Evolutionary conservation across 163 green algal genomes (phyloP).

Genomic region (Trebouxia gelatinosa): DNA sequence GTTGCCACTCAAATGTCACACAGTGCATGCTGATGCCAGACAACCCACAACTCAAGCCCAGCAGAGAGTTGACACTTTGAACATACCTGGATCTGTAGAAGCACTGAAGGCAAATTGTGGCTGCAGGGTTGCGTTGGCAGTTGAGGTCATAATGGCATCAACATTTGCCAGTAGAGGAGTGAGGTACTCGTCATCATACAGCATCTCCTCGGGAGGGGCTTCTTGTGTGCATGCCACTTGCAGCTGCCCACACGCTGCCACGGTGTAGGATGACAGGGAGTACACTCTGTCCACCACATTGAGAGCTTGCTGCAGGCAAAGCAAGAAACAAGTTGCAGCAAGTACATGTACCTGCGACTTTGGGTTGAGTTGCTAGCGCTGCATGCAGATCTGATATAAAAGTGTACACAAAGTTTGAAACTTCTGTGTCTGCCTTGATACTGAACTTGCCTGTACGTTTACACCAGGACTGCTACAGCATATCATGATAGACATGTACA

Average conservation of each 20-base stretch:
- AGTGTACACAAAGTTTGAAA: too few species aligned
- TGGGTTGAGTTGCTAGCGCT: too few species aligned
- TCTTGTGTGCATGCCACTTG: slow-evolving; percentile 35
- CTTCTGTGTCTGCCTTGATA: too few species aligned
- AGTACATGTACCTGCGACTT: neutral
- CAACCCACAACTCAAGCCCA: neutral
- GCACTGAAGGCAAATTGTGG: slow-evolving; percentile 45
- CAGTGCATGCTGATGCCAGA: neutral
- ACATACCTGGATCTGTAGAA: slow-evolving; percentile 37
- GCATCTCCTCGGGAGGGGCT: slow-evolving; percentile 9
- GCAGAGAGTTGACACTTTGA: too few species aligned
- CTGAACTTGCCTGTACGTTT: too few species aligned
- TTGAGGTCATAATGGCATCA: slow-evolving; percentile 42
- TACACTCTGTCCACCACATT: slow-evolving; percentile 63
- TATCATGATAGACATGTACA: too few species aligned
- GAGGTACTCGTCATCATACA: slow-evolving; percentile 2
- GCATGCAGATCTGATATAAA: too few species aligned
- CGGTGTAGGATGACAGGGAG: slow-evolving; percentile 53
- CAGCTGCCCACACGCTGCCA: slow-evolving; percentile 67
- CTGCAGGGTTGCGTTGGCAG: neutral
- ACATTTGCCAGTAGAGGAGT: slow-evolving; percentile 23
- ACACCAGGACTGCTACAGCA: too few species aligned
- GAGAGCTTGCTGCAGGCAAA: slow-evolving; percentile 48
- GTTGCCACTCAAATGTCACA: neutral
- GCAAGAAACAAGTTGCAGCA: neutral